Conservation (phyloP, 2,329 filamentous ascomycete genomes). For the Falciphora oryzae region DNA sequence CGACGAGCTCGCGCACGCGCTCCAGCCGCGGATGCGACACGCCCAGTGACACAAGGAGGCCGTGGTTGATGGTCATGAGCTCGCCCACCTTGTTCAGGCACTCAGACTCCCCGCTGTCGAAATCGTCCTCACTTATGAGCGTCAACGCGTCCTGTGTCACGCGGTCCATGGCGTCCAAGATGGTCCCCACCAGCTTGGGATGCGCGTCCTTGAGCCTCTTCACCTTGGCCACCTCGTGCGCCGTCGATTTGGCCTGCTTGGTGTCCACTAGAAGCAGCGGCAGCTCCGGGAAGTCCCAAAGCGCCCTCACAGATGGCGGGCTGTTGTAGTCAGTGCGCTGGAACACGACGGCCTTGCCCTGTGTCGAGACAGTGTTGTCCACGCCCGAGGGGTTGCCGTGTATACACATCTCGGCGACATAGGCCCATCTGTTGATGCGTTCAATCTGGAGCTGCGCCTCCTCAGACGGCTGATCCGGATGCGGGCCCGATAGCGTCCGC, state of each 20-base stretch:
- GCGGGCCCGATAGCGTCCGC: conserved; percentile 80
- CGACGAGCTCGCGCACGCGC: conserved; percentile 83
- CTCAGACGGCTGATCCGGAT: conserved; percentile 80
- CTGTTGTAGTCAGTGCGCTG: conserved; percentile 71
- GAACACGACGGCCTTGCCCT: conserved; percentile 92
- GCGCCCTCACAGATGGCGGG: conserved; percentile 67
- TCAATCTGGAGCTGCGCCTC: conserved; percentile 90
- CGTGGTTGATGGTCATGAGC: conserved; percentile 90
- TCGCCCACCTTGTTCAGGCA: conserved; percentile 73
- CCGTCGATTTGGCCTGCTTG: conserved; percentile 78
- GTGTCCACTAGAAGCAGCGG: conserved; percentile 89
- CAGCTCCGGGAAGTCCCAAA: conserved; percentile 87
- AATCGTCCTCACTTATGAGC: conserved; percentile 54
- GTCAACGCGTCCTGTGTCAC: conserved; percentile 52
- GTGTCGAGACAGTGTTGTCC: conserved; percentile 91
- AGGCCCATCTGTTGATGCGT: conserved; percentile 96
- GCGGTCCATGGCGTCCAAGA: conserved; percentile 80
- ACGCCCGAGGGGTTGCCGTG: conserved; percentile 95
- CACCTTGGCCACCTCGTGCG: conserved; percentile 82
- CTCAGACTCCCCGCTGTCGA: conserved; percentile 54
- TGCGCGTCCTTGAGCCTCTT: conserved; percentile 63
- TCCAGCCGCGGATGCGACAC: conserved; percentile 94
- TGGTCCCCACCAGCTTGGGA: conserved; percentile 70
- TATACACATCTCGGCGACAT: conserved; percentile 94
- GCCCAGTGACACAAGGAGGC: conserved; percentile 80